phyloP scores from a whole-genome alignment of 2,329 filamentous ascomycete genomes.

The Botrytis fabae region DNA sequence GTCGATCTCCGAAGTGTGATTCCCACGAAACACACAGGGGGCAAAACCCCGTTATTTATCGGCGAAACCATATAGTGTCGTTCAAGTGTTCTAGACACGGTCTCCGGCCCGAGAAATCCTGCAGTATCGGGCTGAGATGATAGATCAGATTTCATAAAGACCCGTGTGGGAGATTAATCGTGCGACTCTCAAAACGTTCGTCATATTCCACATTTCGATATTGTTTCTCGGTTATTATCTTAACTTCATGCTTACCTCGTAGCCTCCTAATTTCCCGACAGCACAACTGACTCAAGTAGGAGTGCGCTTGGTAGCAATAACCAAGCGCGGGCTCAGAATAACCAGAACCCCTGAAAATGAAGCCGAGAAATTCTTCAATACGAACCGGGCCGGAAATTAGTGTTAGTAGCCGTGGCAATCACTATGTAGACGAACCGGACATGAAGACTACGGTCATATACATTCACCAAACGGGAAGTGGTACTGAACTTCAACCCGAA shows the following conservation, averaged over 20 bases:
- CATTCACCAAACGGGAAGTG: neutral
- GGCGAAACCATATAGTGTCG: neutral
- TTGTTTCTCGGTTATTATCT: too few relatives aligned
- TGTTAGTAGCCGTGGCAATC: neutral
- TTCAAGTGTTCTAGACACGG: neutral
- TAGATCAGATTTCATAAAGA: neutral
- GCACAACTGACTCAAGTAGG: neutral
- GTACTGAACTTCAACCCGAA: neutral
- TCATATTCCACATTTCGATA: neutral
- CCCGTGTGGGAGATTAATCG: neutral
- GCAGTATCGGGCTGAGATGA: slow-evolving; percentile 5
- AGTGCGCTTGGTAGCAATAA: neutral
- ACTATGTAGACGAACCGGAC: neutral
- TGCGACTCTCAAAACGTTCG: neutral
- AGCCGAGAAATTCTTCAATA: neutral
- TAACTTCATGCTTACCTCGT: neutral
- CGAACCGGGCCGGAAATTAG: too few relatives aligned
- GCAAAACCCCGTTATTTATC: neutral
- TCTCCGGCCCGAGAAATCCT: neutral
- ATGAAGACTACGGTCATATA: neutral
- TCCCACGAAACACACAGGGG: neutral
- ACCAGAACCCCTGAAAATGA: too few relatives aligned
- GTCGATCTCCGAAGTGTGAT: neutral
- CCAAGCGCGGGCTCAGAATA: too few relatives aligned
- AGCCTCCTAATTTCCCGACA: neutral